Evolutionary conservation across 2,329 filamentous ascomycete species (phyloP).

Genomic region (Catunica adiposa): DNA sequence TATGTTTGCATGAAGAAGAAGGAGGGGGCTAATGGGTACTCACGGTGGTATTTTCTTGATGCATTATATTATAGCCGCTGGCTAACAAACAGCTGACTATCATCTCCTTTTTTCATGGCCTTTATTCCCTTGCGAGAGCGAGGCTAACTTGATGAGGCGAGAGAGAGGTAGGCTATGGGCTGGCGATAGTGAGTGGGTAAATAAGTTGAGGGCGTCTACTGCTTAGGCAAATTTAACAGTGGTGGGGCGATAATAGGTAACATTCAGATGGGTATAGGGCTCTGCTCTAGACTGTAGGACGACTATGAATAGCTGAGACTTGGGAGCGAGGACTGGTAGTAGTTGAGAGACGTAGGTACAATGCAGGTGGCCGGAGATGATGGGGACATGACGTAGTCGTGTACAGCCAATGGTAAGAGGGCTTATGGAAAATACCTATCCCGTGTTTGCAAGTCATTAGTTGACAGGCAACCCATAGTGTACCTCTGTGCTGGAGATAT

Average conservation of each 20-base stretch:
- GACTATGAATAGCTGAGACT: constrained; percentile 1
- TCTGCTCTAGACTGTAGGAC: neutral
- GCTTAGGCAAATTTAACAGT: neutral
- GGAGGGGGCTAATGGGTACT: neutral
- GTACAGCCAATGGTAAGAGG: too few relatives aligned
- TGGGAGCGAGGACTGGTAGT: neutral
- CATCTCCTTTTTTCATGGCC: neutral
- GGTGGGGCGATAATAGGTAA: neutral
- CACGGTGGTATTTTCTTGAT: neutral
- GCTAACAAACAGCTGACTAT: neutral
- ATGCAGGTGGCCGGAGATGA: neutral
- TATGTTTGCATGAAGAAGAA: too few relatives aligned
- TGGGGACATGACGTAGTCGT: neutral
- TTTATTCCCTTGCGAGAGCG: neutral
- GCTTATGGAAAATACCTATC: too few relatives aligned
- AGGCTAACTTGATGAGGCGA: neutral
- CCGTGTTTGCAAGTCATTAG: too few relatives aligned
- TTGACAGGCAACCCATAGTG: too few relatives aligned
- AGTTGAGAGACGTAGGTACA: neutral
- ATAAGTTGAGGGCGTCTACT: too few relatives aligned
- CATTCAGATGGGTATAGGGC: neutral
- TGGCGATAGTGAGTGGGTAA: too few relatives aligned
- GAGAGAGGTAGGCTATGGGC: too few relatives aligned
- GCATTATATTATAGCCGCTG: neutral
- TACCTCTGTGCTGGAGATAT: too few relatives aligned